phyloP scores from a whole-genome alignment of 1,284 basidiomycete species.

The Anthracocystis panici-leucophaei region DNA sequence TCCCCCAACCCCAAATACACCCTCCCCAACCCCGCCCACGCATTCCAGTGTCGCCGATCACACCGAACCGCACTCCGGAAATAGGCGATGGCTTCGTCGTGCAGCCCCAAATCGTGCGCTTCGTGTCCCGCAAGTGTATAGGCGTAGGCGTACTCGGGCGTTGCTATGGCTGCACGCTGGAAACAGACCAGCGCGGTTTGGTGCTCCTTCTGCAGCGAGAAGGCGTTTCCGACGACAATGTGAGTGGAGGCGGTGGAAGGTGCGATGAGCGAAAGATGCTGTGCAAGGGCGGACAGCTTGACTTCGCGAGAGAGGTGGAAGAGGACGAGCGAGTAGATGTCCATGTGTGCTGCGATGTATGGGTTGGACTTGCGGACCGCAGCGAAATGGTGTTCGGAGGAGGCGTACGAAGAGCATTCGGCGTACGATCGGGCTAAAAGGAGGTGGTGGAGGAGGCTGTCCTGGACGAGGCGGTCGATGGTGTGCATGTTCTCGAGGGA shows the following conservation, averaged over 20 bases:
- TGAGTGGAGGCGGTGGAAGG: conserved; percentile 54
- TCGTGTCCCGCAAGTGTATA: conserved; percentile 68
- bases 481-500: conserved; percentile 4
- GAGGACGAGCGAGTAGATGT: conserved; percentile 66
- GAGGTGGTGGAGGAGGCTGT: conserved; percentile 51
- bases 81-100: conserved; percentile 59
- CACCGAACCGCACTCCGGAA: conserved; percentile 63
- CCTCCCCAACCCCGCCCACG: conserved; percentile 63
- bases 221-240: conserved; percentile 66
- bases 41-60: conserved; percentile 67
- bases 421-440: conserved; percentile 60
- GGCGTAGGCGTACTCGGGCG: conserved; percentile 65
- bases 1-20: conserved; percentile 58
- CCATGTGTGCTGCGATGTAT: conserved; percentile 58
- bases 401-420: conserved; percentile 60
- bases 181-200: conserved; percentile 64
- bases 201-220: conserved; percentile 65
- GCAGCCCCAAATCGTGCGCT: conserved; percentile 61
- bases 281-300: conserved; percentile 60
- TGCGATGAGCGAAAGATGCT: conserved; percentile 58
- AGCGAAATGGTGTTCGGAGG: conserved; percentile 59
- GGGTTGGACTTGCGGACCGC: conserved; percentile 52
- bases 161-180: conserved; percentile 57
- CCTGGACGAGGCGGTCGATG: conserved; percentile 30
- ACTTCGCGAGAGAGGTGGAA: conserved; percentile 69